phyloP scores from a whole-genome alignment of 129 eudicot species.

The Logfia minima region DNA sequence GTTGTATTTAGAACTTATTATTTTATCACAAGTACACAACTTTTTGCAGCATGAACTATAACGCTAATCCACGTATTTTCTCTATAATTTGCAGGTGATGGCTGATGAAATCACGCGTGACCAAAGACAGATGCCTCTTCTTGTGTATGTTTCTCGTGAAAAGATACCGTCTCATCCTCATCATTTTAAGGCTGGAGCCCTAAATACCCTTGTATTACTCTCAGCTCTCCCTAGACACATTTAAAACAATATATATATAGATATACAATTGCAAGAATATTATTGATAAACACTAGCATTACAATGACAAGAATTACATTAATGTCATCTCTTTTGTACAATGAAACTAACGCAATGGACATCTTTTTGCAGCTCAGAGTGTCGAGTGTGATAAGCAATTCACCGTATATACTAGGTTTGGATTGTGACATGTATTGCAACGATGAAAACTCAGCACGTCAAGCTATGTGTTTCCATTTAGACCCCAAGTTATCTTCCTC shows the following conservation, averaged over 20 bases:
- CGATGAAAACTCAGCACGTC: slow-evolving; percentile 48
- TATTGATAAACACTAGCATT: too few relatives aligned
- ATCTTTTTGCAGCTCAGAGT: slow-evolving; percentile 44
- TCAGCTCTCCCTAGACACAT: background rate
- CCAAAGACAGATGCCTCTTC: slow-evolving; percentile 55
- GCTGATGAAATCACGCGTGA: slow-evolving; percentile 35
- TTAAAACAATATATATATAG: too few relatives aligned
- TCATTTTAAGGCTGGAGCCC: slow-evolving; percentile 86
- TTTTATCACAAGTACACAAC: background rate
- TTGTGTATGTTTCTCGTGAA: slow-evolving; percentile 83
- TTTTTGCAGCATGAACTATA: background rate
- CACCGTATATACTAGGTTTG: slow-evolving; percentile 45
- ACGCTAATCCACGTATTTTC: background rate
- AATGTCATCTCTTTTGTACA: too few relatives aligned
- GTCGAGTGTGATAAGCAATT: slow-evolving; percentile 46
- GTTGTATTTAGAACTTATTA: too few relatives aligned
- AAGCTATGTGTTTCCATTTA: slow-evolving; percentile 60
- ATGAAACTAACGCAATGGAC: too few relatives aligned
- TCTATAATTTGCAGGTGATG: slow-evolving; percentile 39
- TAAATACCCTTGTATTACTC: slow-evolving; percentile 60
- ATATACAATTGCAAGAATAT: too few relatives aligned
- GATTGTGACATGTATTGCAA: slow-evolving; percentile 62
- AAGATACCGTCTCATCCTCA: slow-evolving; percentile 61
- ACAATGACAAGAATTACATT: too few relatives aligned
- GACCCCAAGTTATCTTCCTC: slow-evolving; percentile 42